Conservation (phyloP, 1,284 basidiomycete genomes). For the Apiotrichum akiyoshidainum region DNA sequence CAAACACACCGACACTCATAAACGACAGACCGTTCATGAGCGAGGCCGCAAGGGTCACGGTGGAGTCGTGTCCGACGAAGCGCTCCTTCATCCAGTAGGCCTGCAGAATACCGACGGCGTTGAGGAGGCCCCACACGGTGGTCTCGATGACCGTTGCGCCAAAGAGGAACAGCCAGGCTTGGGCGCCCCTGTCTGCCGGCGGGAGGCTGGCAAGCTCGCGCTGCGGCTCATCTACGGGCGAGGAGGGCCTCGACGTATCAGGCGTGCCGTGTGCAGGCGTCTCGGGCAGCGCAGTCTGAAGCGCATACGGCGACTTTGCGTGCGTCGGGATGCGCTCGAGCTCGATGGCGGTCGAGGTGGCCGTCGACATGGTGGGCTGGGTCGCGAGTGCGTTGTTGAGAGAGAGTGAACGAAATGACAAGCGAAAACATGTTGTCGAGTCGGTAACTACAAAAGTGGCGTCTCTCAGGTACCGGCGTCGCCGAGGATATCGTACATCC, state of each 20-base stretch:
- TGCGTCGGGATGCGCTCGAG: neutral
- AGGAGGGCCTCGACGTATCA: neutral
- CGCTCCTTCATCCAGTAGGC: slow-evolving; percentile 41
- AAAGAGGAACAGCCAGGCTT: slow-evolving; percentile 45
- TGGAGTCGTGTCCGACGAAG: slow-evolving; percentile 22
- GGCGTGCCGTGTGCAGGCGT: neutral
- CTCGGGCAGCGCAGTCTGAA: neutral
- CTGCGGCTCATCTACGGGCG: neutral
- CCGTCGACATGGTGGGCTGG: neutral
- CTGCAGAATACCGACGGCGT: slow-evolving; percentile 43
- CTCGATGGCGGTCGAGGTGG: neutral
- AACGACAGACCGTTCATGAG: slow-evolving; percentile 45
- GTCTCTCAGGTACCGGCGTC: too few relatives aligned
- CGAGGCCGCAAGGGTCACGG: slow-evolving; percentile 39
- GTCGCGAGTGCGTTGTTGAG: too few relatives aligned
- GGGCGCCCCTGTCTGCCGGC: slow-evolving; percentile 38
- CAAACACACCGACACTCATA: slow-evolving; percentile 34
- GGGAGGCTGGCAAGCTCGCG: slow-evolving; percentile 23
- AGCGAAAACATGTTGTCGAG: too few relatives aligned
- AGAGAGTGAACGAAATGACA: too few relatives aligned
- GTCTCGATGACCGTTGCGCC: slow-evolving; percentile 42
- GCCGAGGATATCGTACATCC: too few relatives aligned
- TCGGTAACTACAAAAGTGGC: too few relatives aligned
- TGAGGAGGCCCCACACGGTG: slow-evolving; percentile 46
- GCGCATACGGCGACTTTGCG: neutral